Evolutionary conservation across 148 eudicot genomes (phyloP), one percentile per base, ranked within the genome.

Genomic region (Spergularia bocconei): DNA sequence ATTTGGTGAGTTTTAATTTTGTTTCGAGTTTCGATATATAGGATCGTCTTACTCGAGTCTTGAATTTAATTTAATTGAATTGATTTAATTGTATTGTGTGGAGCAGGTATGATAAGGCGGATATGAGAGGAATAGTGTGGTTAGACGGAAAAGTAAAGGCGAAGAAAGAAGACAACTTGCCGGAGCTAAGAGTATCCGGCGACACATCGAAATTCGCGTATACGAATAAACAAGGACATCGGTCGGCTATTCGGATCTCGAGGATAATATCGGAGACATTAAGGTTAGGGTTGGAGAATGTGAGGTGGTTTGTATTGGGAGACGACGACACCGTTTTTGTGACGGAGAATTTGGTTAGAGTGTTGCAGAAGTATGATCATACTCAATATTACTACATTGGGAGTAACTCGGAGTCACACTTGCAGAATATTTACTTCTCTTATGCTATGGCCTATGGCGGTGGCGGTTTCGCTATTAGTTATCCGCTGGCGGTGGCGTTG

Each of bases 371-470:
- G 57, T 93, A 91, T 66, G 97, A 93, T 53, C 93, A 91, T 19
- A 90, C 79, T 39, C 83, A 90, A 80, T 86, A 78, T 55, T 91
- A 86, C 21, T 93, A 93, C 44, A 86, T 93, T 15, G 98, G 98
- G 68, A 86, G 97, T 55, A 75, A 80, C 36, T 90, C 95, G 1
- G 97, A 93, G 80, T 78, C 86, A 53, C 98, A 93, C 72, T 71
- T 90, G 76, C 98, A 93, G 86, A 93, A 93, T 23, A 91, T 93
- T 0, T 90, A 82, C 39, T 93, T 93, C 23, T 90, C 95, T 3
- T 91, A 88, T n/a, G 88, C 86, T 5, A 93, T 93, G 98, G 98
- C 98, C 33, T 93, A 80, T 36, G 98, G 98, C 0, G 98, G 98
- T 7, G 98, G 98, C 0, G 98, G 98, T 2, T 93, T 93, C 33